phyloP scores from a whole-genome alignment of 352 stramenopile genomes.

The Phytophthora vignae region DNA sequence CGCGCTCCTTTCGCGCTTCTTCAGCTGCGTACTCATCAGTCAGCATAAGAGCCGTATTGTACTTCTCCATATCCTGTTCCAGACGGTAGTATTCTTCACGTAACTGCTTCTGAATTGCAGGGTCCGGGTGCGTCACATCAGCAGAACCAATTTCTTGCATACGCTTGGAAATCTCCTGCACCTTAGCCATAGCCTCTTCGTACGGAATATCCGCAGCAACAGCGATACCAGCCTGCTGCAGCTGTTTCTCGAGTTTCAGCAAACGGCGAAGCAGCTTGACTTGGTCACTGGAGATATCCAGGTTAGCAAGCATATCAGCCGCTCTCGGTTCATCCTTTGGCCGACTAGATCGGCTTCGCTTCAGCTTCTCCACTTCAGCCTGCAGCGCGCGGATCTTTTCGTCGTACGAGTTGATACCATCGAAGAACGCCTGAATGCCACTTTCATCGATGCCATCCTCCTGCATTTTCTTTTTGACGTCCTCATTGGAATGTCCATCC shows the following conservation, averaged over 20 bases:
- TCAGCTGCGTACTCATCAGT: slow-evolving; percentile 93
- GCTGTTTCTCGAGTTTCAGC: slow-evolving; percentile 85
- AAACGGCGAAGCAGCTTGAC: slow-evolving; percentile 81
- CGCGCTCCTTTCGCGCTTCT: slow-evolving; percentile 89
- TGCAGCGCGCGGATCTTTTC: slow-evolving; percentile 85
- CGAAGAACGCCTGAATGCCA: slow-evolving; percentile 82
- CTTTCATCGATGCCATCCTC: slow-evolving; percentile 79
- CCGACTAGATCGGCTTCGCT: slow-evolving; percentile 59
- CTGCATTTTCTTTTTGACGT: slow-evolving; percentile 80
- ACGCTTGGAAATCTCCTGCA: slow-evolving; percentile 89
- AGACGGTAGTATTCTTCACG: slow-evolving; percentile 94
- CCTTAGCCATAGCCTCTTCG: slow-evolving; percentile 91
- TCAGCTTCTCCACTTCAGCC: slow-evolving; percentile 86
- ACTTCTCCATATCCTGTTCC: slow-evolving; percentile 95
- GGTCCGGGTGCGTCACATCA: slow-evolving; percentile 89
- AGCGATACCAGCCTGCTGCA: slow-evolving; percentile 86
- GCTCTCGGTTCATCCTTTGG: slow-evolving; percentile 61
- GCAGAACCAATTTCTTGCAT: slow-evolving; percentile 94
- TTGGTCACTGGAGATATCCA: slow-evolving; percentile 81
- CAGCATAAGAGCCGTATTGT: slow-evolving; percentile 93
- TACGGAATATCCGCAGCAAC: slow-evolving; percentile 94
- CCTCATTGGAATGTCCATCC: slow-evolving; percentile 71
- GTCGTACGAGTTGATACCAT: slow-evolving; percentile 86
- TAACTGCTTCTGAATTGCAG: slow-evolving; percentile 81
- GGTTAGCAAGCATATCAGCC: slow-evolving; percentile 72